Evolutionary conservation across 2,329 filamentous ascomycete genomes (phyloP), one percentile per base, ranked within the genome.

Genomic region (Cucurbitaria berberidis): DNA sequence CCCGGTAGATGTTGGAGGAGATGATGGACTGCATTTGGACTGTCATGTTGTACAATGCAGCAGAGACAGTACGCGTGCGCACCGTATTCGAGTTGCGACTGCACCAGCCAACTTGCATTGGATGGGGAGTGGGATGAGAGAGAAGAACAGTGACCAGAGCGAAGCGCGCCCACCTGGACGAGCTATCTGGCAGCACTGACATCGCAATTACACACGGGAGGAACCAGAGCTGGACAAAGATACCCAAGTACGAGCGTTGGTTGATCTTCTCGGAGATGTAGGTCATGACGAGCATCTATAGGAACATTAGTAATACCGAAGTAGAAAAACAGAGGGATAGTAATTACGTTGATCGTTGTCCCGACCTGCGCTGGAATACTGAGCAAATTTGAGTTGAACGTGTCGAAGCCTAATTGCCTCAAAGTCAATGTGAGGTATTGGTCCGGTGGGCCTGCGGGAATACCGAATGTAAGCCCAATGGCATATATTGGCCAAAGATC

Each of bases 311-410:
- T 64, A 7, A 29, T 27, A 2, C 13, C 32, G 18, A 6, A 24
- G 22, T 19, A 5, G 7, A 2, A 19, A 9, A 9, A 9, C 2
- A 18, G 7, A 11, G 18, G 18, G n/a, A 11, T 3, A 38, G 7
- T 21, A 46, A 27, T 27, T 35, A 57, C 53, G 34, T 56, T 59
- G 27, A 59, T 34, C 8, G 51, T 55, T 11, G 52, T 56, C 8
- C 45, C 49, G 32, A 52, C 21, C 13, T 55, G 48, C 5, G 51
- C 53, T 10, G 81, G 72, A 19, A 89, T 87, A 2, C 81, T 81
- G 3, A 89, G 78, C 27, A 89, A 67, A 64, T 88, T 89, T 0
- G 84, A 80, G n/a, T 83, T 74, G 66, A 89, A 86, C 1, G 82
- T 85, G 54, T 78, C 77, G 69, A 87, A 88, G 0, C 85, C 85